These are phyloP conservation scores for Castanea mollissima DNA, from an alignment of 306 rosid genomes.

Conservation along the genomic window DNA sequence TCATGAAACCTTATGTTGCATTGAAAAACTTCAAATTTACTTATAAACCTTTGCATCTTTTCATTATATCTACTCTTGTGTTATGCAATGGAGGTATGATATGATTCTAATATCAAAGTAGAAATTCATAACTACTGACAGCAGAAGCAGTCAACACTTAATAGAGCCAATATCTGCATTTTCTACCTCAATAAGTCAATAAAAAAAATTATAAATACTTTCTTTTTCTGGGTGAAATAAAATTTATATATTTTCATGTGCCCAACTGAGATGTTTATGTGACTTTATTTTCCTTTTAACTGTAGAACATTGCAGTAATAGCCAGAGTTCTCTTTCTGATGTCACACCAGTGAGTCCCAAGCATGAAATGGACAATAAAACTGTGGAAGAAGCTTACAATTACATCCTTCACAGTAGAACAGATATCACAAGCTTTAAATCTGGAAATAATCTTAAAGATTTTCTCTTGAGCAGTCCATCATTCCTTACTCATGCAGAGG, in stretches of 20 bases:
- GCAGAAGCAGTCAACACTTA: not conserved
- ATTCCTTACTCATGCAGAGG: constrained; percentile 58
- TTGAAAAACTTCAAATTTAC: not conserved
- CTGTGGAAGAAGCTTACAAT: constrained; percentile 31
- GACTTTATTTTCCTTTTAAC: constrained; percentile 20
- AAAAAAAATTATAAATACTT: not conserved
- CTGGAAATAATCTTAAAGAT: constrained; percentile 32
- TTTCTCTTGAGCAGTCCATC: constrained; percentile 62
- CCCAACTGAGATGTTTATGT: not conserved
- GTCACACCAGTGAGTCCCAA: constrained; percentile 28
- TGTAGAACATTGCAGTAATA: constrained; percentile 44
- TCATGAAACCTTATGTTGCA: not conserved
- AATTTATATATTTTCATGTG: not conserved
- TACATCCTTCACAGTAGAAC: constrained; percentile 10
- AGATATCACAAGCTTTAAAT: constrained; percentile 9
- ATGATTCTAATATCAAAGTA: not conserved
- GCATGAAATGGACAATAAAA: constrained; percentile 21
- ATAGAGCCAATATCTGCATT: not conserved
- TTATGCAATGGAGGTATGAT: not conserved
- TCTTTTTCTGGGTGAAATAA: too few relatives aligned
- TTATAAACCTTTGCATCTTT: not conserved
- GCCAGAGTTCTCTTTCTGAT: constrained; percentile 27
- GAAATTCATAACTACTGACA: not conserved
- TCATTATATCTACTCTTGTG: too few relatives aligned
- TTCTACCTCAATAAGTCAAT: not conserved